These are phyloP conservation scores for Nannochloris sp. DNA, from an alignment of 139 green algal genomes.

Conservation along the genomic window DNA sequence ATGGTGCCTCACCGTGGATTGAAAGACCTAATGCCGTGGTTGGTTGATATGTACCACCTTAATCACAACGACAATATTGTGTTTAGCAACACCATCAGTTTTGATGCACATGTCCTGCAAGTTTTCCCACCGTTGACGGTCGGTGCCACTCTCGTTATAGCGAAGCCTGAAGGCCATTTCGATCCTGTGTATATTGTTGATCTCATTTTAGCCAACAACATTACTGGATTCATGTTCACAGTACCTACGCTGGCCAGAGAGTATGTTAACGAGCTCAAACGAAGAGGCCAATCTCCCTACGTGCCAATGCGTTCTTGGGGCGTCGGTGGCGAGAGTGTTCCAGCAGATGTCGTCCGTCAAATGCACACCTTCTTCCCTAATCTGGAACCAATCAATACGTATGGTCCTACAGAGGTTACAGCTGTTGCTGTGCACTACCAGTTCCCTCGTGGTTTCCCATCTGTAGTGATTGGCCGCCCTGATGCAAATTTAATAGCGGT, in stretches of 20 bases:
- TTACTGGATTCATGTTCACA: too few relatives aligned
- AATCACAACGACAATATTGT: background rate
- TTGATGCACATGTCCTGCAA: constrained; percentile 15
- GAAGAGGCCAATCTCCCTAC: constrained; percentile 11
- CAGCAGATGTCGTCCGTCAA: constrained; percentile 7
- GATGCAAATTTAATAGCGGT: constrained; percentile 33
- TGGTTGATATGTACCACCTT: too few relatives aligned
- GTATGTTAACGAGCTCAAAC: too few relatives aligned
- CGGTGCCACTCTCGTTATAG: background rate
- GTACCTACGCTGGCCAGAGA: too few relatives aligned
- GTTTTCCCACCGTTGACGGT: background rate
- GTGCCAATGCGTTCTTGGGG: background rate
- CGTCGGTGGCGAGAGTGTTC: constrained; percentile 10
- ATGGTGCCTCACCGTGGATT: constrained; percentile 29
- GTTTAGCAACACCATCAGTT: constrained; percentile 6
- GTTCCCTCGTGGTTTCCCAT: background rate
- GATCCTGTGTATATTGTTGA: constrained; percentile 5
- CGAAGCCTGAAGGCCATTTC: too few relatives aligned
- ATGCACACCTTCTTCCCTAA: background rate
- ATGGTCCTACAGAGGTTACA: constrained; percentile 36
- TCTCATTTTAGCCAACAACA: constrained; percentile 1
- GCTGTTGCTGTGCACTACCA: constrained; percentile 5
- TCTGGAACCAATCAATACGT: constrained; percentile 10
- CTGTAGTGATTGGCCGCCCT: constrained; percentile 28
- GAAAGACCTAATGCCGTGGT: too few relatives aligned